Evolutionary conservation across 805 yeast species (phyloP), one percentile per base, ranked within the genome.

Genomic region (Metschnikowia peoriensis): DNA sequence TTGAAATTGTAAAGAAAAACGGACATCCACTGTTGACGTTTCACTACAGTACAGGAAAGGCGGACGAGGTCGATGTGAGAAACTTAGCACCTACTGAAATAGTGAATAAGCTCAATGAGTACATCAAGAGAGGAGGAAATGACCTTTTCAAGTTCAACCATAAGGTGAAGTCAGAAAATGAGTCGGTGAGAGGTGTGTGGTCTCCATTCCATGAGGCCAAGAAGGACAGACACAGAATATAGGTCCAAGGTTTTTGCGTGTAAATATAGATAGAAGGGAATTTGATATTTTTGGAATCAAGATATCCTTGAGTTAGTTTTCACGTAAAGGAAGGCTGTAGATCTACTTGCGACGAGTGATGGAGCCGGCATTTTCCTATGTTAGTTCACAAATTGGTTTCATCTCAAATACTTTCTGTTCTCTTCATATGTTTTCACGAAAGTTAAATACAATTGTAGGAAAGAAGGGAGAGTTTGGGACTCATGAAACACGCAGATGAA

Each of bases 171-270:
- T 86, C 96, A 41, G 71, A 80, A 56, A 94, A 93, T 67, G 81
- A 80, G 50, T 84, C 96, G 51, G 91, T 93, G 15, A 87, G 99
- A 78, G 99, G 99, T 64, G 79, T 94, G 46, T 94, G 99, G 99
- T 91, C 97, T 44, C 99, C 99, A 53, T 78, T 93, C 76, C 97
- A 92, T 66, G 86, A 81, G 47, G 66, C 68, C 40, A 75, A 73
- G 65, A 66, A 60, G n/a, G 58, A 69, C 56, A 73, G 79, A 62
- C 73, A 68, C 57, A 69, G 66, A 53, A 72, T 75, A 49, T 75
- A 64, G 50, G 46, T 15, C 29, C 45, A 41, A 34, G 10, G 6
- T n/a, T 15, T 28, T 47, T 44, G 47, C 51, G 28, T 49, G 51
- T 49, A 49, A 14, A 49, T 49, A 49, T 28, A 40, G 15, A 49